Conservation (phyloP, 306 rosid genomes). For the Glycyrrhiza uralensis region DNA sequence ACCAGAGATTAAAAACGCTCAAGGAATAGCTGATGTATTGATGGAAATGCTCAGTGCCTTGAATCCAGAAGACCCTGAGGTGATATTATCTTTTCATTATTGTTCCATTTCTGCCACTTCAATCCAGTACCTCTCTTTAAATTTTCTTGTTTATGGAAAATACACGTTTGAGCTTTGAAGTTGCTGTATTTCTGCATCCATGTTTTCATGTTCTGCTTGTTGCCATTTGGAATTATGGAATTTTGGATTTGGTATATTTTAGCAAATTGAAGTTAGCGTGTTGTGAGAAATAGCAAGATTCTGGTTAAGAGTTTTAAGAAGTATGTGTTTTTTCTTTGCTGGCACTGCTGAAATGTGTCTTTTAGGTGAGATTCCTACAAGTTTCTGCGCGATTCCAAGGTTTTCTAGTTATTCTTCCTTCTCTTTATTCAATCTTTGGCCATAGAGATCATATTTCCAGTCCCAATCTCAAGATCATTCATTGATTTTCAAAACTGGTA, state of each 20-base stretch:
- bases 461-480: background rate
- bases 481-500: background rate
- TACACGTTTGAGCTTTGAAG: conserved; percentile 16
- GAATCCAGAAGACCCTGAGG: conserved; percentile 79
- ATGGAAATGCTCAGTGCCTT: conserved; percentile 85
- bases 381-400: background rate
- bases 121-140: conserved; percentile 10
- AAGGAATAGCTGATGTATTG: conserved; percentile 79
- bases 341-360: background rate
- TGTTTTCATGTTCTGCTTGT: conserved; percentile 9
- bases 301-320: conserved; percentile 8
- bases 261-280: conserved; percentile 6
- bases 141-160: conserved; percentile 24
- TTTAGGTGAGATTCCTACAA: background rate
- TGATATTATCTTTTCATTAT: conserved; percentile 17
- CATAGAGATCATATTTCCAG: background rate
- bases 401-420: background rate
- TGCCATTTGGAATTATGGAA: background rate
- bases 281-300: conserved; percentile 1
- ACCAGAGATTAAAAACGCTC: conserved; percentile 73
- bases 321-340: background rate
- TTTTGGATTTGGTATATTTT: conserved; percentile 10
- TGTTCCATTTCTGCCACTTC: conserved; percentile 11
- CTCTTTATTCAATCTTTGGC: background rate
- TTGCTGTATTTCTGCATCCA: conserved; percentile 6